Percentiles rank a stretch among this genome's conserved stretches.
These are phyloP conservation scores for Bruguiera hainesii DNA, from an alignment of 441 rosid genomes.

Conservation along the genomic window DNA sequence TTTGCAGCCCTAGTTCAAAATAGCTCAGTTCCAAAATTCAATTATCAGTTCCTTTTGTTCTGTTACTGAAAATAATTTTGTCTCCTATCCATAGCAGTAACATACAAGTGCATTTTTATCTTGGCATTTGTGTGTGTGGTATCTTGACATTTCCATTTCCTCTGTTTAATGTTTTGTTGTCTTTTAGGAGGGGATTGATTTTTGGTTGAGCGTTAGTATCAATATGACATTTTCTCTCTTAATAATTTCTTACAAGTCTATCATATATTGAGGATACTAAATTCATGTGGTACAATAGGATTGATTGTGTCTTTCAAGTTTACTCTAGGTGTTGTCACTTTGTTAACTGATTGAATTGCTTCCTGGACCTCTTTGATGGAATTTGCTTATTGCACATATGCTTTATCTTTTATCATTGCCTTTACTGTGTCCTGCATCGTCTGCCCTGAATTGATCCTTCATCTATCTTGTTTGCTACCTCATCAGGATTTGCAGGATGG, in stretches of 20 bases:
- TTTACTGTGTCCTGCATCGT: no score
- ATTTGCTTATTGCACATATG: background rate
- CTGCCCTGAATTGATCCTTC: background rate
- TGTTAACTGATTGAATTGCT: background rate
- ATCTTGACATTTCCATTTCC: background rate
- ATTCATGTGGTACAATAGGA: no score
- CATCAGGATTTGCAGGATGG: conserved; percentile 46
- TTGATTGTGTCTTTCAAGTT: background rate
- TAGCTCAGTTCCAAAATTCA: background rate
- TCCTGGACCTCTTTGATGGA: background rate
- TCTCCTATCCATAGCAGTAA: background rate
- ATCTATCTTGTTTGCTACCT: conserved; percentile 11
- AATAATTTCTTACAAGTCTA: no score
- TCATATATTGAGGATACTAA: no score
- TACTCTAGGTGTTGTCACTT: background rate
- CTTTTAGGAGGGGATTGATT: no score
- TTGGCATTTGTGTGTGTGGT: background rate
- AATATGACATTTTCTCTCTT: no score
- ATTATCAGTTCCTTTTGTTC: background rate
- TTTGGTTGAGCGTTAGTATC: no score
- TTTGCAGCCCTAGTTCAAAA: no score
- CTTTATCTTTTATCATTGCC: background rate
- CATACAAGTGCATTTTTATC: no score
- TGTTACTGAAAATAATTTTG: background rate
- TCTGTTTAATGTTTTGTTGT: no score